Base-by-base conservation (phyloP, 2,329 filamentous ascomycete genomes). In the Talaromyces funiculosus region DNA sequence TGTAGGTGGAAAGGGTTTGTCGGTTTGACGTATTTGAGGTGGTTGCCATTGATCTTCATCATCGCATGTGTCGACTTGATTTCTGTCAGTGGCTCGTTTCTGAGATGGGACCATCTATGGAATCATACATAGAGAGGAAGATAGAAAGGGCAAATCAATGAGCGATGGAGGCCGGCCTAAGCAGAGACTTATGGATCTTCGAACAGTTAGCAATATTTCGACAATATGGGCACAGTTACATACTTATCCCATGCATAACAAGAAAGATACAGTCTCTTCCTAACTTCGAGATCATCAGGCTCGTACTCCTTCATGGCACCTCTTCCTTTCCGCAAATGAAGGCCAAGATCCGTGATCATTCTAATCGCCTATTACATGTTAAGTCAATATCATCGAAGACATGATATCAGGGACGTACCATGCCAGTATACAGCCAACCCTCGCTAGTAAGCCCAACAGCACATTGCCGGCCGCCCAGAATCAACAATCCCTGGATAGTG, bases 351-450 rank as follows among this genome's bases (percentile, higher is more conserved):
- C 14, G 42, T 62, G n/a, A 66, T 53, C 65, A 67, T 67, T 47
- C 64, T 51, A n/a, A 65, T 58, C 20, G 61, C 65, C 65, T 64
- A 6, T 9, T 45, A 14, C 9, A 31, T 9, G 16, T 47, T 16
- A 47, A 22, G 9, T 9, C 2, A 3, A 2, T 3, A 26, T 0
- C 6, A 3, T 2, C 40, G 22, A 43, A 14, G 18, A 12, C 8
- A 8, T 3, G 18, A 12, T 4, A 14, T 14, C n/a, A 22, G 4
- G 40, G 16, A 29, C 43, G 16, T 18, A 64, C 63, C 63, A 67
- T 67, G 20, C 65, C 65, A 8, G 65, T 66, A 29, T 66, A 67
- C 20, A 67, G 57, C 65, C 65, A 67, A 9, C 65, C 65, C 42
- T 67, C 65, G 38, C 61, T 65, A 45, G 47, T 67, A 33, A 63